phyloP scores from a whole-genome alignment of 2,329 filamentous ascomycete species.

The Penicillium brasilianum region DNA sequence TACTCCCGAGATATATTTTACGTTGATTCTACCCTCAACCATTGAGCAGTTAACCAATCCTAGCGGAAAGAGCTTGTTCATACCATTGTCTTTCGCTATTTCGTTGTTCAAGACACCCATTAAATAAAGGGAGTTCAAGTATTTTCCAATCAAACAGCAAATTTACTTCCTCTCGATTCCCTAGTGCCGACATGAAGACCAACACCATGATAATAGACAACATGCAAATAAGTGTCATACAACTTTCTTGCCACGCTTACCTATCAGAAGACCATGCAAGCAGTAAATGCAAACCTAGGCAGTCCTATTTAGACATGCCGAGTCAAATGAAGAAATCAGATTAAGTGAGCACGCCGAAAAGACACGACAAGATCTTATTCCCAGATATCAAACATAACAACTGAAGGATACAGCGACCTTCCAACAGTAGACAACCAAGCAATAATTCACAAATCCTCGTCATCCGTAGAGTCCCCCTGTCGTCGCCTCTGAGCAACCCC shows the following conservation, averaged over 20 bases:
- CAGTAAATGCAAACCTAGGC: neutral
- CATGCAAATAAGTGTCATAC: neutral
- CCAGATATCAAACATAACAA: neutral
- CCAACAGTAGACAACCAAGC: too few species aligned
- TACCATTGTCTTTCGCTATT: too few species aligned
- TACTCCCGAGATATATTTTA: too few species aligned
- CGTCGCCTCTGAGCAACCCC: slow-evolving; percentile 8
- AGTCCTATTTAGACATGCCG: neutral
- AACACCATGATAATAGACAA: neutral
- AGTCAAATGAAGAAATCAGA: neutral
- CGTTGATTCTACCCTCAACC: too few species aligned
- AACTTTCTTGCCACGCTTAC: neutral
- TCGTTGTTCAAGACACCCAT: too few species aligned
- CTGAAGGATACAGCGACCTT: neutral
- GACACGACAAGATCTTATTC: neutral
- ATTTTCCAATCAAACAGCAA: neutral
- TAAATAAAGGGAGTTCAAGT: too few species aligned
- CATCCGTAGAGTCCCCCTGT: slow-evolving; percentile 4
- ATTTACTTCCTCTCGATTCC: neutral
- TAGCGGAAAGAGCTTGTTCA: too few species aligned
- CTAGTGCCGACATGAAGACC: neutral
- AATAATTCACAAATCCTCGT: slow-evolving; percentile 15
- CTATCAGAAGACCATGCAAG: neutral
- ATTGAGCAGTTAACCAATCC: too few species aligned
- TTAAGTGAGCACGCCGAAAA: neutral